Conservation (phyloP, 2,329 filamentous ascomycete genomes). For the Fusarium redolens region DNA sequence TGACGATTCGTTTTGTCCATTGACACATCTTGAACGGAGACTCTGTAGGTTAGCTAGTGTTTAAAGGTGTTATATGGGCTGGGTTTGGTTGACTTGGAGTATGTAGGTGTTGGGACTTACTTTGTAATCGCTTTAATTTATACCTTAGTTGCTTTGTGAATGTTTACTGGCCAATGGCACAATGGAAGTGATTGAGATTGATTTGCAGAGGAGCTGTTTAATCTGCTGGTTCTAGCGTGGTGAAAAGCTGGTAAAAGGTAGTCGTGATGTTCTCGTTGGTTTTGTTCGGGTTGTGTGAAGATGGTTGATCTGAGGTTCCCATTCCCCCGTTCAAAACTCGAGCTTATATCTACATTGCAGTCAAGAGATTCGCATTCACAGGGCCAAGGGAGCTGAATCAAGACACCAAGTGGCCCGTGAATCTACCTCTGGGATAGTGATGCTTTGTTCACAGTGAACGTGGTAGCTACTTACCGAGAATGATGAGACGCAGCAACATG, state of each 20-base stretch:
- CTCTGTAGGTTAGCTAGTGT: too few species aligned
- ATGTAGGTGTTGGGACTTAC: background rate
- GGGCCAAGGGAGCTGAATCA: background rate
- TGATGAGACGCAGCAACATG: too few species aligned
- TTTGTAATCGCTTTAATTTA: background rate
- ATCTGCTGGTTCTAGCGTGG: too few species aligned
- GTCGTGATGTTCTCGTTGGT: background rate
- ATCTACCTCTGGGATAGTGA: background rate
- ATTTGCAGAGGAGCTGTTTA: too few species aligned
- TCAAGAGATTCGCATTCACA: accelerated
- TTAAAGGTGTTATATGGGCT: background rate
- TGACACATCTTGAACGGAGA: background rate
- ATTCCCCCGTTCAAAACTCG: accelerated
- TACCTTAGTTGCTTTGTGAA: background rate
- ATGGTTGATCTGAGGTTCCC: accelerated
- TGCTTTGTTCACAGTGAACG: too few species aligned
- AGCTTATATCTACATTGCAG: background rate
- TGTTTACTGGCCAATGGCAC: background rate
- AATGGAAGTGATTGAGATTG: background rate
- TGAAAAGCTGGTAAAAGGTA: too few species aligned
- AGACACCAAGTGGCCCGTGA: accelerated
- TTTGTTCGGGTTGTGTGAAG: background rate
- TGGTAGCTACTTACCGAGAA: too few species aligned
- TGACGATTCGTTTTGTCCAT: background rate
- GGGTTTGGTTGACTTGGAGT: accelerated